A percentile compares a stretch with the other conserved stretches of the same genome.
These are phyloP conservation scores for Bifiguratus adelaidae DNA, from an alignment of 192 early-diverging fungal species.

Conservation along the genomic window DNA sequence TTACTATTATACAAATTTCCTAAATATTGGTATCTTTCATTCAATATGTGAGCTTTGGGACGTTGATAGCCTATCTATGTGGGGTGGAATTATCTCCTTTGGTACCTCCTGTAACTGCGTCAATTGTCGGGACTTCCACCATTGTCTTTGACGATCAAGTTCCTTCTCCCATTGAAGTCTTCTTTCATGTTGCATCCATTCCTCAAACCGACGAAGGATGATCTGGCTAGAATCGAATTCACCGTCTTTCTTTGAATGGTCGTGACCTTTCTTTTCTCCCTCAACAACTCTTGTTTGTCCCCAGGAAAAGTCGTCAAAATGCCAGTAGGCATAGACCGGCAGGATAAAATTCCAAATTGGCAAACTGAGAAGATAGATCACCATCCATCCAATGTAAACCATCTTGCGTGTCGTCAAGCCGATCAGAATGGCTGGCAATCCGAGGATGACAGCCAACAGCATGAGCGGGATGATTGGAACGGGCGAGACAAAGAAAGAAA, in stretches of 20 bases:
- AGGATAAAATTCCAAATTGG: slow-evolving; percentile 76
- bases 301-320: slow-evolving; percentile 87
- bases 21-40: no score
- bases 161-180: slow-evolving; percentile 47
- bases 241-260: slow-evolving; percentile 56
- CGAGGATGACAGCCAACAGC: slow-evolving; percentile 70
- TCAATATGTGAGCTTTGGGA: no score
- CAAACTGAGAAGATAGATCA: slow-evolving; percentile 34
- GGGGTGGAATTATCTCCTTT: no score
- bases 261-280: slow-evolving; percentile 39
- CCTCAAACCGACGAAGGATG: slow-evolving; percentile 65
- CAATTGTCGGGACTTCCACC: no score
- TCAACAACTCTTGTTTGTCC: slow-evolving; percentile 66
- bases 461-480: slow-evolving; percentile 52
- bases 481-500: slow-evolving; percentile 55
- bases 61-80: no score
- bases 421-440: slow-evolving; percentile 86
- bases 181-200: slow-evolving; percentile 27
- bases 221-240: slow-evolving; percentile 70
- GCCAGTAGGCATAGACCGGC: slow-evolving; percentile 77
- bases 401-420: slow-evolving; percentile 75
- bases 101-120: no score
- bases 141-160: background rate
- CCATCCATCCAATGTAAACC: slow-evolving; percentile 88
- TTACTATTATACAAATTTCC: no score